Evolutionary conservation across 2,329 filamentous ascomycete genomes (phyloP), one percentile per base, ranked within the genome.

Genomic region (Aspergillus flavus): DNA sequence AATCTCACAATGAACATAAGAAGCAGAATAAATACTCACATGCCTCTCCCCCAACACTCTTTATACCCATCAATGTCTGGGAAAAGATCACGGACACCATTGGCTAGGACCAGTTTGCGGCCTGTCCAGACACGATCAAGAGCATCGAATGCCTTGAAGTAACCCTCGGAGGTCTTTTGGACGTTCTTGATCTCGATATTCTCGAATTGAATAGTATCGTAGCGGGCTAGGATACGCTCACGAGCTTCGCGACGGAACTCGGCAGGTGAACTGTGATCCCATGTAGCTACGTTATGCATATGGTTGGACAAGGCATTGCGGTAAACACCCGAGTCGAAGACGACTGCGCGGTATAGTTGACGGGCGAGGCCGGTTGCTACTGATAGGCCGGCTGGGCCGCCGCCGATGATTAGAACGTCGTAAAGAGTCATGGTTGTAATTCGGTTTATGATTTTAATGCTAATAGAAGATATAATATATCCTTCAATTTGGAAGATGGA

Each of bases 21-120:
- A 4, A 3, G 2, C 6, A 21, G 11, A 46, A 5, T 14, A 6
- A 5, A 4, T 46, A 26, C 73, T 57, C 64, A 85, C 81, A 86
- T 84, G 34, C 80, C 79, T 52, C 72, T 76, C 10, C 78, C 83
- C 85, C 85, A 89, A 60, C 83, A 84, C 46, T 87, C 83, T 0
- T 66, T 76, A 64, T 86, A 89, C 0, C 87, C 87, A 2, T 78
- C 69, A 2, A 88, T 82, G 16, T 82, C 77, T 0, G 83, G 83
- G 36, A 83, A 69, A 0, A 85, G 66, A 65, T 89, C 87, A 28
- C 69, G 73, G 0, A 85, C 78, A 0, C 87, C 87, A 0, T 77
- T 85, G 0, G 85, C 86, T 0, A 90, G 73, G 0, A 86, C 81
- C 1, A 90, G 59, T 63, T 85, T 88, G 54, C 78, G 78, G 0